Conservation (phyloP, 1,284 basidiomycete species). For the Cryptococcus hybrid region DNA sequence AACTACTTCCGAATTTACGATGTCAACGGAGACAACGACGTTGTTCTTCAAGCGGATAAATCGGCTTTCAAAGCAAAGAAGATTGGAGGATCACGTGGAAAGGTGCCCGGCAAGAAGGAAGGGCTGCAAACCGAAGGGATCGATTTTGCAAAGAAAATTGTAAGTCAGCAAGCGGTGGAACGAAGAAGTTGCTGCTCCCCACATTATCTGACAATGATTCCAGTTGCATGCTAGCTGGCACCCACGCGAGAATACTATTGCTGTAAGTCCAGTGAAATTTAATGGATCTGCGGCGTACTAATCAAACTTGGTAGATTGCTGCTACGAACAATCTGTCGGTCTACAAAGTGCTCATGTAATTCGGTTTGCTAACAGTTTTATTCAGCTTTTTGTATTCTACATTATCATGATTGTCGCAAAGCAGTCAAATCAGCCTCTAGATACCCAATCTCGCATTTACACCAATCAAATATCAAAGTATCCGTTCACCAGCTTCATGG, state of each 20-base stretch:
- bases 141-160: conserved; percentile 99
- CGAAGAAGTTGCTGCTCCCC: too few relatives aligned
- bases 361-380: conserved; percentile 7
- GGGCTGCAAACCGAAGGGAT: conserved; percentile 85
- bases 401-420: conserved; percentile 33
- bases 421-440: too few relatives aligned
- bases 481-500: neutral
- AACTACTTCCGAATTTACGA: conserved; percentile 99
- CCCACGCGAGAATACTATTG: conserved; percentile 95
- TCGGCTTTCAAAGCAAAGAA: conserved; percentile 99
- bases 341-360: too few relatives aligned
- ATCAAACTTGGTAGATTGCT: conserved; percentile 66
- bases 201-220: conserved; percentile 5
- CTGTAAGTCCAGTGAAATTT: conserved; percentile 58
- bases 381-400: conserved; percentile 49
- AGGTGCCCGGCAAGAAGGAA: conserved; percentile 73
- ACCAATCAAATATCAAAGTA: conserved; percentile 5
- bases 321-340: conserved; percentile 89
- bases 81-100: conserved; percentile 76
- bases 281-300: neutral
- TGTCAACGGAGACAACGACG: conserved; percentile 81
- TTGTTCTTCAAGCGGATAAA: conserved; percentile 98
- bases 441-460: neutral
- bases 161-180: conserved; percentile 37
- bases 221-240: conserved; percentile 91